A percentile compares a stretch with the other conserved stretches of the same genome.
Conservation (phyloP, 805 yeast genomes). For the Suhomyces canberraensis region DNA sequence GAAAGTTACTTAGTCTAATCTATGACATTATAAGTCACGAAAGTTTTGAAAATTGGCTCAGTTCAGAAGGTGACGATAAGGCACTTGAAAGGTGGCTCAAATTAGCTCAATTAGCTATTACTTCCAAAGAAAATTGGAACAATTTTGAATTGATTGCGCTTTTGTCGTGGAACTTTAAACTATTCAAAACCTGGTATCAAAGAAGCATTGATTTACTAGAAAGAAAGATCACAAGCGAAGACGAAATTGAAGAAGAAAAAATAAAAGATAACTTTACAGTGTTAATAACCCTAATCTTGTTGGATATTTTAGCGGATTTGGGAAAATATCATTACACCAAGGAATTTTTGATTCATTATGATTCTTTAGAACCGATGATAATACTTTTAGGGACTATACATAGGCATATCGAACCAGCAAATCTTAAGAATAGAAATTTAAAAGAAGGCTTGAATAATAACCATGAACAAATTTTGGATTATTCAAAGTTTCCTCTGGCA, state of each 20-base stretch:
- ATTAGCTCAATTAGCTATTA: conserved; percentile 32
- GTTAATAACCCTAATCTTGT: conserved; percentile 16
- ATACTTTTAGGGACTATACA: conserved; percentile 40
- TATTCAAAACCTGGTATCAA: conserved; percentile 19
- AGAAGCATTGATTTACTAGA: conserved; percentile 3
- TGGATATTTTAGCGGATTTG: conserved; percentile 44
- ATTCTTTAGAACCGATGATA: conserved; percentile 33
- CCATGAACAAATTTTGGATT: conserved; percentile 23
- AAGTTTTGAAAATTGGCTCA: conserved; percentile 11
- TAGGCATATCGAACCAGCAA: conserved; percentile 25
- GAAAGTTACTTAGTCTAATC: conserved; percentile 3
- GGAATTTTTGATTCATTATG: conserved; percentile 40
- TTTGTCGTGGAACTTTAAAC: conserved; percentile 40
- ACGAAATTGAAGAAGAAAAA: conserved; percentile 8
- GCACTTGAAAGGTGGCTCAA: conserved; percentile 15
- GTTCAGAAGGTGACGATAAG: not conserved
- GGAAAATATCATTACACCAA: conserved; percentile 39
- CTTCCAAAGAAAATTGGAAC: conserved; percentile 41
- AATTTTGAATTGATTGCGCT: conserved; percentile 34
- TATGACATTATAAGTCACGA: conserved; percentile 11
- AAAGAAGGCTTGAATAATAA: conserved; percentile 18
- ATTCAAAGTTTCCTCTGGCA: conserved; percentile 46
- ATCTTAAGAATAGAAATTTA: conserved; percentile 17
- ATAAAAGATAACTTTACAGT: not conserved
- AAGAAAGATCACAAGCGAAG: too few relatives aligned